phyloP scores from a whole-genome alignment of 495 filamentous ascomycete genomes.

The Aspergillus cavernicola region DNA sequence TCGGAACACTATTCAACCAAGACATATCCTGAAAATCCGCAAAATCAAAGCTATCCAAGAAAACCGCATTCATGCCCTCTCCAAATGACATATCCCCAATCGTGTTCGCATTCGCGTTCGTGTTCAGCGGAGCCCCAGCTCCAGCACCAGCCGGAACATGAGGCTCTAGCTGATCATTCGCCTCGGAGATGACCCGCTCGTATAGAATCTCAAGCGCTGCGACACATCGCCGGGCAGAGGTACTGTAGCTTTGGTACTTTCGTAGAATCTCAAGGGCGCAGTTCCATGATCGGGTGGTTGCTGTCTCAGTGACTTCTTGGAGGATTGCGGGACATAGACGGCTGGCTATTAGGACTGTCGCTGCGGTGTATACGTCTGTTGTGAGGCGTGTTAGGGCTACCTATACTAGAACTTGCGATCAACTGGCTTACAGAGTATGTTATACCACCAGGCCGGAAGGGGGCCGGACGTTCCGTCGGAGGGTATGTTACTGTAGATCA shows the following conservation, averaged over 20 bases:
- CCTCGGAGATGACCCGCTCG: constrained; percentile 30
- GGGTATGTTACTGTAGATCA: constrained; percentile 34
- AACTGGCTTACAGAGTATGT: constrained; percentile 35
- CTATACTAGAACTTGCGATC: not conserved
- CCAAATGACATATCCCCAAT: constrained; percentile 28
- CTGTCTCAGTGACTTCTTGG: constrained; percentile 24
- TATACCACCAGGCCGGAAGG: constrained; percentile 41
- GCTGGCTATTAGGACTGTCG: constrained; percentile 36
- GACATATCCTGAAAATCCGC: constrained; percentile 39
- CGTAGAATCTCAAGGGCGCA: constrained; percentile 32
- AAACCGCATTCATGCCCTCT: constrained; percentile 27
- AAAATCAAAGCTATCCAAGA: constrained; percentile 31
- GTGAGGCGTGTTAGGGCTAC: not conserved
- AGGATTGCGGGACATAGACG: constrained; percentile 30
- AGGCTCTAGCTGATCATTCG: too few species aligned
- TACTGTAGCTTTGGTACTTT: constrained; percentile 34
- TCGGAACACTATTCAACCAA: constrained; percentile 39
- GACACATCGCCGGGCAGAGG: constrained; percentile 34
- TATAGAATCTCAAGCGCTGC: constrained; percentile 39
- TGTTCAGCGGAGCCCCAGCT: not conserved
- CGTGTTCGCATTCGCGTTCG: not conserved
- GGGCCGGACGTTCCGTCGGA: constrained; percentile 31
- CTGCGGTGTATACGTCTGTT: constrained; percentile 36
- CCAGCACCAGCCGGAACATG: too few species aligned
- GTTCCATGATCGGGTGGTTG: constrained; percentile 30